phyloP scores from a whole-genome alignment of 2,329 filamentous ascomycete species.

The Nemania sp. region DNA sequence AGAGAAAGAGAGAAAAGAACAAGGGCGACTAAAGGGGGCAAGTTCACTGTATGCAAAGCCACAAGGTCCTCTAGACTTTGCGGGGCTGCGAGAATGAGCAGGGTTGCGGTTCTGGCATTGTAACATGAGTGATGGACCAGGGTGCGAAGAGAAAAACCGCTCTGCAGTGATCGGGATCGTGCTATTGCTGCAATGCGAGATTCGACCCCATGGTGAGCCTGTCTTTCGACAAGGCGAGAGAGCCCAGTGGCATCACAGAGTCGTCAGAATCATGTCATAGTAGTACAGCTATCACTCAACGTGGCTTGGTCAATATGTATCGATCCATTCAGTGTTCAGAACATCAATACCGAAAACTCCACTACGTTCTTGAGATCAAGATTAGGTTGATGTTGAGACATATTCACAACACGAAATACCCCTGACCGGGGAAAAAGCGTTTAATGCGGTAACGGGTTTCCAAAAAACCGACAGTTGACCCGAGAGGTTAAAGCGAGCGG shows the following conservation, averaged over 20 bases:
- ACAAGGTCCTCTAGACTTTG: not conserved
- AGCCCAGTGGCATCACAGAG: not conserved
- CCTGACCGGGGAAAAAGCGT: not conserved
- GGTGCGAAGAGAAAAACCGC: not conserved
- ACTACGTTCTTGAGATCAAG: no score
- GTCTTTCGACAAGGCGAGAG: not conserved
- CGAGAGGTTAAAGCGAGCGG: slow-evolving; percentile 7
- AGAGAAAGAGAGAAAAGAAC: not conserved
- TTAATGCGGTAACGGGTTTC: slow-evolving; percentile 2
- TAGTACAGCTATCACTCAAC: no score
- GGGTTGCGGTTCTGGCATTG: not conserved
- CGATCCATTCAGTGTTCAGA: no score
- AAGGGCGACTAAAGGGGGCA: no score
- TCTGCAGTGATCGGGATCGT: not conserved
- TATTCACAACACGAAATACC: not conserved
- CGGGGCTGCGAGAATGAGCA: slow-evolving; percentile 1
- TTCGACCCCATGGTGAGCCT: not conserved
- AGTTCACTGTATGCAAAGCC: slow-evolving; percentile 15
- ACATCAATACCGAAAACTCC: no score
- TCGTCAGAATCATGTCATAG: not conserved
- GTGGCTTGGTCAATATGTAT: no score
- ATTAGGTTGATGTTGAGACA: slow-evolving; percentile 3
- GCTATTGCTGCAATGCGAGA: not conserved
- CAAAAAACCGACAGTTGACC: not conserved
- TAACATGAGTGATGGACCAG: not conserved